Conservation (phyloP, 805 yeast species). For the Metschnikowia shivogae region DNA sequence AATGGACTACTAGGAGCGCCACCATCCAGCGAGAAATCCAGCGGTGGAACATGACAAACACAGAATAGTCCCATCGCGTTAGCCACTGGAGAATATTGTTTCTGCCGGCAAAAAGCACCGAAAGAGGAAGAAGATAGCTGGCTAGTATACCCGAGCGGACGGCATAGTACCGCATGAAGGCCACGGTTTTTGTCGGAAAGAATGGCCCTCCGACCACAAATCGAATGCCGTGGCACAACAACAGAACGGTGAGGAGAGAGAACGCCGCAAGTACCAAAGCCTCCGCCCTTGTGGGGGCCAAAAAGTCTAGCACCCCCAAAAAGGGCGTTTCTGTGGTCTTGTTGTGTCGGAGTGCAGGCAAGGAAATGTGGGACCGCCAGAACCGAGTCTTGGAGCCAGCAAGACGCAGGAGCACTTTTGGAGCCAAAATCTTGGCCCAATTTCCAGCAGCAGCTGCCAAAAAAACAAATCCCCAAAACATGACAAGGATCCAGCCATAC, state of each 20-base stretch:
- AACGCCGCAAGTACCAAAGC: constrained; percentile 10
- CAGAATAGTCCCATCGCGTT: constrained; percentile 39
- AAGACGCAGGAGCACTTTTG: constrained; percentile 16
- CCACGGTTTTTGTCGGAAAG: constrained; percentile 21
- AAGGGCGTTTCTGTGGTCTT: constrained; percentile 27
- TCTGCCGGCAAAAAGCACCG: constrained; percentile 17
- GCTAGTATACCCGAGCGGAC: constrained; percentile 18
- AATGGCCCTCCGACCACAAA: constrained; percentile 14
- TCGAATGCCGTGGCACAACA: constrained; percentile 8
- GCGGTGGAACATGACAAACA: constrained; percentile 56
- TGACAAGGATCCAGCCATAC: constrained; percentile 24
- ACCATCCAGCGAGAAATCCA: constrained; percentile 48
- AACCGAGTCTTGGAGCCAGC: constrained; percentile 29
- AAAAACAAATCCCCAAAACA: constrained; percentile 32
- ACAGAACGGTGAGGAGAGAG: constrained; percentile 1
- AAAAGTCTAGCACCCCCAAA: constrained; percentile 22
- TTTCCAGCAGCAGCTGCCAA: constrained; percentile 24
- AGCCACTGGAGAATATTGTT: constrained; percentile 30
- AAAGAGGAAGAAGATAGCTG: constrained; percentile 14
- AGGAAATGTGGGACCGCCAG: constrained; percentile 30
- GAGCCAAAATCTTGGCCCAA: constrained; percentile 32
- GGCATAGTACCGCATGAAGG: constrained; percentile 39
- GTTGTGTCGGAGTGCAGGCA: constrained; percentile 36
- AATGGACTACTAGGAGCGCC: constrained; percentile 44
- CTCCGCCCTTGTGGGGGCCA: constrained; percentile 21